Base-by-base conservation (phyloP, 305 asterid species). In the Striga hermonthica region DNA sequence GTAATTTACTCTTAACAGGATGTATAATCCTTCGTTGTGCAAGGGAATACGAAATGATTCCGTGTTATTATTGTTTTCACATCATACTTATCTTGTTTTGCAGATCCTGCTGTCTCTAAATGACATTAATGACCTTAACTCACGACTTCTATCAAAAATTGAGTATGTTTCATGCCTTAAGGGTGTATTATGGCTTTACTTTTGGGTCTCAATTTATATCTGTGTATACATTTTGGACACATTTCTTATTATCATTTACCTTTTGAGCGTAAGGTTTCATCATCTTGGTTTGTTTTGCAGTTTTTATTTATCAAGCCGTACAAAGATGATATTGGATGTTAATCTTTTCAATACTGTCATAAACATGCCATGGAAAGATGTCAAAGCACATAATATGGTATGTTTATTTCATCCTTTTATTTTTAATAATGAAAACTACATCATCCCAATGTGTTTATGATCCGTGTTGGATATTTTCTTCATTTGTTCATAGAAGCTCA, bases 71-170 rank as follows among this genome's bases (percentile, higher is more conserved):
- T 3, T 60, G 41, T 55, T 53, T 50, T 68, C 66, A 45, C 35
- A 41, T 56, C 45, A 55, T 62, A 58, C 55, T 67, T 73, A 7
- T 58, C 52, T 74, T 61, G 74, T 60, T 74, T 53, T 82, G 75
- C 86, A 93, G 99, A 85, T 86, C 72, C 81, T 88, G 74, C 72
- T 63, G 57, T 86, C 97, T 48, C 83, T 93, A 28, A 86, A 88
- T 76, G 88, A 77, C 70, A 83, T 93, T 69, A 75, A 74, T 66
- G 83, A 90, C 72, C 72, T 75, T 37, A 78, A 74, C 71, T 83
- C 95, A 9, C 81, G 97, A 12, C 82, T 93, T 71, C 65, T 66
- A 60, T 84, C 95, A 52, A 93, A 93, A 75, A 79, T 80, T 72
- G 95, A 82, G 99, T 93, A 90, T 48, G 97, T 76, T 70, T 65